Evolutionary conservation across 306 rosid species (phyloP), one percentile per base, ranked within the genome.

Genomic region (Carpinus fangiana): DNA sequence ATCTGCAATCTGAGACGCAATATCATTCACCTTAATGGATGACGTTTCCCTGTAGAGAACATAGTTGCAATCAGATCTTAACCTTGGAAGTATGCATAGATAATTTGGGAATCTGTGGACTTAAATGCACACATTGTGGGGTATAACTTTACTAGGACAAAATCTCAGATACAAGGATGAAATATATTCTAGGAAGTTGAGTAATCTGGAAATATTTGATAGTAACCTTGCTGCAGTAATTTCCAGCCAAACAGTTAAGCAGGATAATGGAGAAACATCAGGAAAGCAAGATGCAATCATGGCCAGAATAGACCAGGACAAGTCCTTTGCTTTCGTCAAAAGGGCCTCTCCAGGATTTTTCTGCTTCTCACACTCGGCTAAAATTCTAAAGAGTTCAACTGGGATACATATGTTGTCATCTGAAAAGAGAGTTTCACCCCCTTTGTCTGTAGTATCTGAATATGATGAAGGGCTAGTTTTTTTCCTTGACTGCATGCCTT

Each of bases 161-260:
- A 16, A 56, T 73, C 20, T 41, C 23, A 23, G 65, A 4, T 8
- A 79, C 23, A 56, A 51, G 71, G 45, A 43, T 81, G 26, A 59
- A 11, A 88, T 8, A 80, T 55, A 34, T 76, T 56, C 55, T 60
- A 76, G 76, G 80, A 82, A 80, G 70, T 65, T 81, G 48, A 47
- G 73, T 84, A 73, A 81, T 43, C 64, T 72, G 41, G 74, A 73
- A 41, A 67, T 74, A 68, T 83, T 77, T 70, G 72, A 21, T 23
- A 60, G 43, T 80, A 78, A 94, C 98, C 98, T 92, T 88, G 98
- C 97, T 70, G 98, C 98, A 47, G 97, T 94, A 60, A 94, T 91
- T 92, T 94, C 98, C 86, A 92, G 89, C 98, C 97, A 92, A 81
- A 90, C 92, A 60, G 93, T 90, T 76, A 94, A 82, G 87, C 98